These are phyloP conservation scores for Pythium plurisporium DNA, from an alignment of 352 stramenopile genomes.

Conservation along the genomic window DNA sequence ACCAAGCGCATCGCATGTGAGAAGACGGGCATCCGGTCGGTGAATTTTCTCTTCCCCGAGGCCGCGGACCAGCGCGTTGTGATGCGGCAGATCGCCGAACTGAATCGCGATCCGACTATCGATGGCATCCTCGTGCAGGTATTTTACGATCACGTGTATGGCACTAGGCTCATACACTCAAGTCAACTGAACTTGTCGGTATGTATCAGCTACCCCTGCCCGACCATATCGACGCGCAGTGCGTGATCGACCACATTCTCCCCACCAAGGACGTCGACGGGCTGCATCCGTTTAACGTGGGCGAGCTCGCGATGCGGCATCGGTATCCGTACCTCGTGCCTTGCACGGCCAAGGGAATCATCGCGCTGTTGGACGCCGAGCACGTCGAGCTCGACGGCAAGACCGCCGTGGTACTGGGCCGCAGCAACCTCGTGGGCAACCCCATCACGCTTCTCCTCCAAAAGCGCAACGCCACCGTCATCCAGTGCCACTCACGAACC, in stretches of 20 bases:
- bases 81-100: slow-evolving; percentile 59
- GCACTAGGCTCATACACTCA: too few species aligned
- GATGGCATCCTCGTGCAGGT: slow-evolving; percentile 88
- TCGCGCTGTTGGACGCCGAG: slow-evolving; percentile 92
- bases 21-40: slow-evolving; percentile 91
- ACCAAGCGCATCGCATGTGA: slow-evolving; percentile 97
- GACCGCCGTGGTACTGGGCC: slow-evolving; percentile 95
- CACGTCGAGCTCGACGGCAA: slow-evolving; percentile 90
- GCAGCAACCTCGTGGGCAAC: slow-evolving; percentile 97
- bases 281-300: slow-evolving; percentile 97
- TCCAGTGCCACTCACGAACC: slow-evolving; percentile 96
- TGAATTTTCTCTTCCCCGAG: slow-evolving; percentile 83
- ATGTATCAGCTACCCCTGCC: slow-evolving; percentile 95
- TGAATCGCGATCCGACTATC: slow-evolving; percentile 73
- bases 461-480: slow-evolving; percentile 96
- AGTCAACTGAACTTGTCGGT: too few species aligned
- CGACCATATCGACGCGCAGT: slow-evolving; percentile 88
- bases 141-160: neutral
- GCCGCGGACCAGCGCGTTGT: slow-evolving; percentile 47
- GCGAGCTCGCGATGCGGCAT: slow-evolving; percentile 83
- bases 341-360: slow-evolving; percentile 97
- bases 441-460: slow-evolving; percentile 95
- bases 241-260: slow-evolving; percentile 92
- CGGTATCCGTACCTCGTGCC: slow-evolving; percentile 89
- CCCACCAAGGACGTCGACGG: slow-evolving; percentile 98